Percentiles rank a stretch among this genome's conserved stretches.
phyloP scores from a whole-genome alignment of 257 asterid species.

The Solanum raphanifolium region DNA sequence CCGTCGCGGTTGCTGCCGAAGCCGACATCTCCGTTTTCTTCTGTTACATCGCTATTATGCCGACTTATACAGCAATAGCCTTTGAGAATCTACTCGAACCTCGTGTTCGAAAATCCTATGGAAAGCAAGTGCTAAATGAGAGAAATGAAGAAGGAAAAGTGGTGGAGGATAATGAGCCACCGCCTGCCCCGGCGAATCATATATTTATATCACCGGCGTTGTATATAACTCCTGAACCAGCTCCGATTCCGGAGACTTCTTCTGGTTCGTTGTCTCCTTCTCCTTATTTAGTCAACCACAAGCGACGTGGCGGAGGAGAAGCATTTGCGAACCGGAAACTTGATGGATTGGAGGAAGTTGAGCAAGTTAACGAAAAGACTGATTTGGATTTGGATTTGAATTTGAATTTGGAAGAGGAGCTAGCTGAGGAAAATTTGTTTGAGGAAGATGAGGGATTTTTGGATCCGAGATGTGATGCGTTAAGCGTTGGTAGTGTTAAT shows the following conservation, averaged over 20 bases:
- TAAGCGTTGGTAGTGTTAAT: conserved; percentile 25
- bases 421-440: not conserved
- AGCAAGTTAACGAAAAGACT: not conserved
- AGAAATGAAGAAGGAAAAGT: not conserved
- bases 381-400: not conserved
- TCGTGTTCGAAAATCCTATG: conserved; percentile 28
- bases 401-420: not conserved
- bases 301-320: conserved; percentile 52
- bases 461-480: conserved; percentile 27
- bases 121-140: not conserved
- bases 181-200: conserved; percentile 26
- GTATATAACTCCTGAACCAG: conserved; percentile 63
- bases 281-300: conserved; percentile 66
- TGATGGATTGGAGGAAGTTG: conserved; percentile 1
- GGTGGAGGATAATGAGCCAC: not conserved
- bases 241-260: conserved; percentile 46
- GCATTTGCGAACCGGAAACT: conserved; percentile 8
- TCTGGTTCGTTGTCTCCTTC: conserved; percentile 50
- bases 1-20: not conserved
- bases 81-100: conserved; percentile 53
- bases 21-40: not conserved
- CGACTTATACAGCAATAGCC: conserved; percentile 44
- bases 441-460: conserved; percentile 22
- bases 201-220: conserved; percentile 64
- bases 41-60: conserved; percentile 15